Base-by-base conservation (phyloP, 2,329 filamentous ascomycete species). In the Talaromyces verruculosus region DNA sequence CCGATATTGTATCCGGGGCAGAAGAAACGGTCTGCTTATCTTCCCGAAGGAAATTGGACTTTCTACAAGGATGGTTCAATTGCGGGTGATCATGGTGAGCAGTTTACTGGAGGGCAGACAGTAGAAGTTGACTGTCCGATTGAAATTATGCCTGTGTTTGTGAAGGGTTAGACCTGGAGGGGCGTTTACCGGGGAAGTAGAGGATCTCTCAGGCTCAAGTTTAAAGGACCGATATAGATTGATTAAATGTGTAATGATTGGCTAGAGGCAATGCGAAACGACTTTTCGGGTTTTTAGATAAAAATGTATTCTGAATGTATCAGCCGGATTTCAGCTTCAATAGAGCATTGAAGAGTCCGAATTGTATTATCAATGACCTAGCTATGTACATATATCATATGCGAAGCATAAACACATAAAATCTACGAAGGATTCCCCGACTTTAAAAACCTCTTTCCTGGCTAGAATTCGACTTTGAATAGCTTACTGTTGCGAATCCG, bases 1-100 rank as follows among this genome's bases (percentile, higher is more conserved):
- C 87, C 88, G 0, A 80, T 90, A 0, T 70, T 89, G 64, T 71
- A 79, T n/a, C 73, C 84, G 0, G 83, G 82, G 0, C 75, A 82
- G 70, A 77, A 73, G 13, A 80, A 72, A 39, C 78, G 78, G 5
- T 76, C 73, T 5, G 82, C 85, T 0, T 89, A 89, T 71, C 73
- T 89, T 28, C 87, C 87, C 0, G 68, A 65, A 8, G 82, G 81
- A 5, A 76, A 69, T n/a, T 86, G 84, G 84, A 79, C 74, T 63
- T 68, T 74, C 6, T 79, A 37, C 39, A 41, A 62, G 19, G 66
- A 67, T 53, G 66, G 66, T 5, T 37, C 53, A 17, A 67, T 67
- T 25, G n/a, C 15, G 3, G 66, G 62, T 30, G 59, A 62, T 5
- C 33, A 63, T 8, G 59, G 59, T 5, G 43, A 59, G 19, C 35